These are phyloP conservation scores for Eucalyptus microcorys DNA, from an alignment of 345 rosid genomes.

Conservation along the genomic window DNA sequence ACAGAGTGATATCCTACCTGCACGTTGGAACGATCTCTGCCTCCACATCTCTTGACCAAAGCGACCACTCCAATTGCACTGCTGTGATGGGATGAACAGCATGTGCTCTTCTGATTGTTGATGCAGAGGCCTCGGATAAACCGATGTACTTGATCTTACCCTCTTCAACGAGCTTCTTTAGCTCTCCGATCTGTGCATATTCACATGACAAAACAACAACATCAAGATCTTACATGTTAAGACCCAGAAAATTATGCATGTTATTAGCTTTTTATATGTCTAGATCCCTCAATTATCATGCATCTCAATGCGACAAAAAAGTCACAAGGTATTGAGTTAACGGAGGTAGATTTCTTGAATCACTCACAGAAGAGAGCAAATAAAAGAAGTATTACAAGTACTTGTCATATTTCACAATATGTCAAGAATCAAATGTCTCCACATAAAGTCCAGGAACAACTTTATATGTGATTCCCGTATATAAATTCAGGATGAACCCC, in stretches of 20 bases:
- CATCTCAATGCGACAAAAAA: neutral
- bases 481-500: neutral
- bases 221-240: neutral
- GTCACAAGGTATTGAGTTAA: neutral
- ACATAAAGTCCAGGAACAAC: neutral
- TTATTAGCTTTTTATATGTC: neutral
- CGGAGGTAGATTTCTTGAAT: neutral
- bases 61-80: slow-evolving; percentile 73
- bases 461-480: neutral
- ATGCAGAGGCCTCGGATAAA: slow-evolving; percentile 73
- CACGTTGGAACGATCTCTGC: slow-evolving; percentile 47
- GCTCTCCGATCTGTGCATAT: slow-evolving; percentile 25
- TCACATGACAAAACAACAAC: neutral
- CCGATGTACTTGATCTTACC: slow-evolving; percentile 72
- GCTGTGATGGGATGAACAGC: slow-evolving; percentile 76
- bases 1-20: neutral
- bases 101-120: slow-evolving; percentile 74
- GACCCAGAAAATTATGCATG: neutral
- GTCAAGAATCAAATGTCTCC: neutral
- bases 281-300: neutral
- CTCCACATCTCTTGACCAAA: slow-evolving; percentile 81
- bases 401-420: neutral
- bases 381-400: neutral
- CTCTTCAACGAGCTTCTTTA: slow-evolving; percentile 63
- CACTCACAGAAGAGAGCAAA: neutral